Evolutionary conservation across 2,329 filamentous ascomycete genomes (phyloP), one percentile per base, ranked within the genome.

Genomic region (Paraconiothyrium brasiliense): DNA sequence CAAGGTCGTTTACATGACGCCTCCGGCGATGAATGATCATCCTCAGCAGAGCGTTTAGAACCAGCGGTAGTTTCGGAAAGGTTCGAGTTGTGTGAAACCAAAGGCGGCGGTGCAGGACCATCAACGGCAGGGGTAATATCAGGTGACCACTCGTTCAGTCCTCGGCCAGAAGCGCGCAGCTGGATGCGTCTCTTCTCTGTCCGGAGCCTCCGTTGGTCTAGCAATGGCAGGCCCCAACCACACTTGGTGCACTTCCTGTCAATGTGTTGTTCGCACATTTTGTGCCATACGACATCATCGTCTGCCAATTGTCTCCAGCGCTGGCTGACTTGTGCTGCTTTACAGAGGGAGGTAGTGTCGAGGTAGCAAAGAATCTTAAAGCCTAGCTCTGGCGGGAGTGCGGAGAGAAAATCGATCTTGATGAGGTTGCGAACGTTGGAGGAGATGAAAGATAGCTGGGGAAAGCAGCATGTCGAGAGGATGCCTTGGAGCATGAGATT

Each of bases 191-290:
- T 89, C 79, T 93, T 97, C 78, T 94, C 93, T 65, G 92, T 93
- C 67, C 92, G 88, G 65, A 99, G 81, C 71, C 92, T 87, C 80
- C 97, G 97, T 70, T 93, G 87, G 74, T 99, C 95, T 54, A 99
- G 82, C 59, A 97, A 81, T 16, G 95, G 95, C 62, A 99, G 80
- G 2, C 95, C 95, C 93, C 94, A 98, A 27, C 95, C 94, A 75
- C 95, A 99, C 76, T 95, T 97, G 62, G 89, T 94, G 78, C 94
- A 97, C 76, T 97, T 97, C 63, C 93, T 85, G 76, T 96, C 92
- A 70, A 97, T 96, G 78, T 97, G 94, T 76, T 98, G 94, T 78
- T 97, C 93, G 76, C 95, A 99, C 94, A 98, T 97, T 66, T 90
- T 91, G 75, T 97, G 92, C 95, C 95, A 99, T 4, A 99, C 94